Evolutionary conservation across 352 stramenopile genomes (phyloP), one percentile per base, ranked within the genome.

Genomic region (Plasmopara viticola): DNA sequence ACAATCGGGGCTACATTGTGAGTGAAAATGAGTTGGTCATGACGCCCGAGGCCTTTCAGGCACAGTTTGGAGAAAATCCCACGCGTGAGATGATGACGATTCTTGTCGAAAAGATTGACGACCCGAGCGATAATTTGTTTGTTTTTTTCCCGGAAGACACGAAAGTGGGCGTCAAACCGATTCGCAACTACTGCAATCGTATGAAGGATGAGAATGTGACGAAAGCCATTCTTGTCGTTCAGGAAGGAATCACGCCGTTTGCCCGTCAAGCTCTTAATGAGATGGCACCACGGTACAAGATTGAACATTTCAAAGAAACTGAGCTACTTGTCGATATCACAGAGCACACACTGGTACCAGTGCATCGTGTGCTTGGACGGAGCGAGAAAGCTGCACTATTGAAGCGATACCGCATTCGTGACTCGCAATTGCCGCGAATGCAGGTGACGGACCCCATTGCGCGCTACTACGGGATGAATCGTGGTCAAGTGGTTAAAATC

Each of bases 301-400:
- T 95, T 57, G 96, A 99, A 67, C 93, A 98, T 76, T 99, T 99
- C 56, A 97, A 98, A 62, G 97, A 99, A 75, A 93, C 92, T 15
- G 97, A 99, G 66, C 73, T 99, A 42, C 87, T 99, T 51, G 95
- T 99, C 33, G 97, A 99, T 73, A 99, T 99, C 68, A 99, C 97
- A 34, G 93, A 99, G 64, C 97, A 99, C 83, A 97, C 96, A 61
- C 82, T 99, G 37, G 96, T 98, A 57, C 97, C 97, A 7, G 93
- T 99, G 60, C 97, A 99, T 85, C 87, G 95, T 70, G 94, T 99
- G 48, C 82, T 99, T 0, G 90, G 65, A n/a, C 74, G 82, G 39
- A 92, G 97, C 51, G 94, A 99, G 75, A 99, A 99, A 72, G 77
- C 86, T 31, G 95, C 98, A 62, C 78, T 99, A 33, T 78, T 99